phyloP scores from a whole-genome alignment of 108 stramenopile species.

The Conticribra guillardii region DNA sequence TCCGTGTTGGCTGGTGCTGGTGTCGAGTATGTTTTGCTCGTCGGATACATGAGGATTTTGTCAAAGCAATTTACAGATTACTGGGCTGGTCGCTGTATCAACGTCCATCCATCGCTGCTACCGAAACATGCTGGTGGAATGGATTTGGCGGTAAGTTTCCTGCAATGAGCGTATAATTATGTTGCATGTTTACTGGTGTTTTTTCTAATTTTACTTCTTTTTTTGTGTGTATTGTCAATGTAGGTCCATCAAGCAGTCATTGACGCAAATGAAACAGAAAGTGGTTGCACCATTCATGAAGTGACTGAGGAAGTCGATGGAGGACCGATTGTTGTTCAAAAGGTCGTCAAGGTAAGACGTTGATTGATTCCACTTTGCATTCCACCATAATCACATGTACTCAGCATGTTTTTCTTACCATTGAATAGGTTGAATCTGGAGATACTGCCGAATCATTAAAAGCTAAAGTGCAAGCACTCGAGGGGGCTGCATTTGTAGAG shows the following conservation, averaged over 20 bases:
- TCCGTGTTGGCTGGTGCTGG: conserved; percentile 87
- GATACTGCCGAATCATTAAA: conserved; percentile 97
- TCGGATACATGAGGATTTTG: conserved; percentile 99
- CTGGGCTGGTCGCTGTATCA: conserved; percentile 94
- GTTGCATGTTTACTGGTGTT: neutral
- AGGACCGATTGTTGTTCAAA: conserved; percentile 96
- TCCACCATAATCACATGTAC: too few species aligned
- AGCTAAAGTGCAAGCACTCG: conserved; percentile 94
- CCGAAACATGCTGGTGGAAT: conserved; percentile 99
- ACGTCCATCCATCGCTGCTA: conserved; percentile 99
- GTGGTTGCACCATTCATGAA: conserved; percentile 98
- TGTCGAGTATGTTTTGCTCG: conserved; percentile 92
- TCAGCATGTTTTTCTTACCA: too few species aligned
- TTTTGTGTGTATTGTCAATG: neutral
- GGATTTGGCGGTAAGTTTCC: conserved; percentile 77
- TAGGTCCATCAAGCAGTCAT: conserved; percentile 97
- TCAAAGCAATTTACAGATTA: conserved; percentile 85
- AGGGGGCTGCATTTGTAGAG: conserved; percentile 96
- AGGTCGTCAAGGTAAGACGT: conserved; percentile 53
- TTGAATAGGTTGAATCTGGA: conserved; percentile 62
- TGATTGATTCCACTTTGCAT: too few species aligned
- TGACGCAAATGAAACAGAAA: conserved; percentile 90
- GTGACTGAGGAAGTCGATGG: conserved; percentile 97
- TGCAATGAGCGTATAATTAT: neutral
- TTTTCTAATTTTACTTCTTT: conserved; percentile 7